These are phyloP conservation scores for Exobasidium cylindrosporum DNA, from an alignment of 1,284 basidiomycete species.

Conservation along the genomic window DNA sequence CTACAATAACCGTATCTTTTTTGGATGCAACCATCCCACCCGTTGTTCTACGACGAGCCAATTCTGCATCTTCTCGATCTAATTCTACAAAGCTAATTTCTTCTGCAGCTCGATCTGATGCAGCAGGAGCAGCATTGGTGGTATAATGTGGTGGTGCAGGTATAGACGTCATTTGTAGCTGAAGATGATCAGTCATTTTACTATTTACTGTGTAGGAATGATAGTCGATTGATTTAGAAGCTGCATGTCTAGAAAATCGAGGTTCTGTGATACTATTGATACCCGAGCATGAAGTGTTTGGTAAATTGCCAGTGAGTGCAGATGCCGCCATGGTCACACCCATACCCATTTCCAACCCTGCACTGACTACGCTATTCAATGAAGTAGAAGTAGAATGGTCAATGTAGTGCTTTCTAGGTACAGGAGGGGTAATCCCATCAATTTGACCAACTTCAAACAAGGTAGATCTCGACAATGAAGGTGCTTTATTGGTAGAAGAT, in stretches of 20 bases:
- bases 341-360: slow-evolving; percentile 43
- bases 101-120: slow-evolving; percentile 4
- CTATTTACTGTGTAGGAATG: slow-evolving; percentile 5
- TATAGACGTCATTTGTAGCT: not conserved
- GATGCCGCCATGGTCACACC: slow-evolving; percentile 34
- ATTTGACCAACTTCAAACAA: not conserved
- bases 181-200: slow-evolving; percentile 4
- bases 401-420: too few relatives aligned
- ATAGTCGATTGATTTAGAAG: slow-evolving; percentile 17
- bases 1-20: not conserved
- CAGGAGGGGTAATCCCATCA: slow-evolving; percentile 2
- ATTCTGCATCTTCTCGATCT: slow-evolving; percentile 7
- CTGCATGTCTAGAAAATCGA: slow-evolving; percentile 24
- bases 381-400: slow-evolving; percentile 7
- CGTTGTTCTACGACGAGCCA: slow-evolving; percentile 6
- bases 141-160: slow-evolving; percentile 3
- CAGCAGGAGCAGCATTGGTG: not conserved
- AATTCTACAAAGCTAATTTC: slow-evolving; percentile 4
- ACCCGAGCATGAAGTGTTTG: slow-evolving; percentile 18
- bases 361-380: slow-evolving; percentile 29
- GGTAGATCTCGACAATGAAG: not conserved
- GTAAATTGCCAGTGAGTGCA: slow-evolving; percentile 26
- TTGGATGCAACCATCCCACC: not conserved
- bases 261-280: slow-evolving; percentile 30
- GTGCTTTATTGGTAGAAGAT: too few relatives aligned